A percentile compares a stretch with the other conserved stretches of the same genome.
Conservation (phyloP, 805 yeast genomes). For the Yamadazyma sp. region DNA sequence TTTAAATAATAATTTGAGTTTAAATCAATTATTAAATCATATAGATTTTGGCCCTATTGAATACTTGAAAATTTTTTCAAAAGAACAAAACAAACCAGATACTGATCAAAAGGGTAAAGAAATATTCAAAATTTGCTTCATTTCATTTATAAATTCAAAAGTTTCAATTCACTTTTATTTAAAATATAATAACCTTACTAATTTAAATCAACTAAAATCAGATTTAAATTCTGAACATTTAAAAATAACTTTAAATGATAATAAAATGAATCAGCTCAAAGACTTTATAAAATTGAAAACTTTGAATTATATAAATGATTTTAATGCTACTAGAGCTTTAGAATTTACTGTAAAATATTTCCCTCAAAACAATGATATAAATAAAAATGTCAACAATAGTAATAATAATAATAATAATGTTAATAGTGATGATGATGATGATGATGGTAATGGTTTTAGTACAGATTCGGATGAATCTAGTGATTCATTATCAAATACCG, state of each 20-base stretch:
- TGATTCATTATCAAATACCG: neutral
- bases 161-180: conserved; percentile 30
- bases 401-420: conserved; percentile 2
- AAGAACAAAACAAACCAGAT: conserved; percentile 2
- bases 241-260: conserved; percentile 28
- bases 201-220: conserved; percentile 22
- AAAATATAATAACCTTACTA: conserved; percentile 27
- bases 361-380: no score
- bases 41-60: conserved; percentile 64
- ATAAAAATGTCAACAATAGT: neutral
- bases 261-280: conserved; percentile 15
- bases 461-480: neutral
- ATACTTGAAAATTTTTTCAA: conserved; percentile 43
- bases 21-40: conserved; percentile 38
- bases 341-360: conserved; percentile 11
- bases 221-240: conserved; percentile 26
- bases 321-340: conserved; percentile 36
- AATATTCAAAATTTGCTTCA: conserved; percentile 25
- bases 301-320: conserved; percentile 37
- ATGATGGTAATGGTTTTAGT: neutral
- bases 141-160: conserved; percentile 36
- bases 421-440: neutral
- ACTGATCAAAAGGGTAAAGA: neutral
- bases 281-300: conserved; percentile 40
- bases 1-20: conserved; percentile 20